Conservation (phyloP, 1,284 basidiomycete species). For the Ustilago bromivora region DNA sequence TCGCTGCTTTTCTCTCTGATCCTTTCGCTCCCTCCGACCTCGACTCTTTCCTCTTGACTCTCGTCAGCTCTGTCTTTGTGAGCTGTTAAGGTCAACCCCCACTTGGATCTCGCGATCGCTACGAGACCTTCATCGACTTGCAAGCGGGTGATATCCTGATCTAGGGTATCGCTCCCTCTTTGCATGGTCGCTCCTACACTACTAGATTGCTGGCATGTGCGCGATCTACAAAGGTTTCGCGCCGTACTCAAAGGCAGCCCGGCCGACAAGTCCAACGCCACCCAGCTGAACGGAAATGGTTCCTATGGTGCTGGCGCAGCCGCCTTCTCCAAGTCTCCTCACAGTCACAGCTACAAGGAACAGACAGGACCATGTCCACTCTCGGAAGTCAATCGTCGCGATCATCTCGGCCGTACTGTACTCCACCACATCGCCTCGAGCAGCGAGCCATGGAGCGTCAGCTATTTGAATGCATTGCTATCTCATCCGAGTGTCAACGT, state of each 20-base stretch:
- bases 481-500: conserved; percentile 82
- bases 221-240: conserved; percentile 64
- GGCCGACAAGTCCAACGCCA: conserved; percentile 38
- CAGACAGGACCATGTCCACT: conserved; percentile 59
- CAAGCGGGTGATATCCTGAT: conserved; percentile 50
- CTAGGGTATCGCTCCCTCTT: conserved; percentile 43
- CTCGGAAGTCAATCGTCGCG: conserved; percentile 79
- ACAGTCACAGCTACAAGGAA: conserved; percentile 45
- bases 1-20: neutral
- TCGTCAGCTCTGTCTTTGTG: conserved; percentile 13
- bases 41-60: conserved; percentile 2
- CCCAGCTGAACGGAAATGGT: conserved; percentile 20
- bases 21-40: neutral
- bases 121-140: conserved; percentile 32
- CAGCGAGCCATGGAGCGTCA: conserved; percentile 76
- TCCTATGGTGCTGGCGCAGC: conserved; percentile 18
- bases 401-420: conserved; percentile 81
- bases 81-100: conserved; percentile 27
- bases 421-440: conserved; percentile 83
- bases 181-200: conserved; percentile 62
- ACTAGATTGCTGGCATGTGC: conserved; percentile 66
- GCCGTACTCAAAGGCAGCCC: conserved; percentile 60
- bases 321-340: conserved; percentile 43
- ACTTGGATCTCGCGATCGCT: conserved; percentile 36
- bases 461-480: conserved; percentile 85